These are phyloP conservation scores for Fusarium equiseti DNA, from an alignment of 2,329 filamentous ascomycete species.

Conservation along the genomic window DNA sequence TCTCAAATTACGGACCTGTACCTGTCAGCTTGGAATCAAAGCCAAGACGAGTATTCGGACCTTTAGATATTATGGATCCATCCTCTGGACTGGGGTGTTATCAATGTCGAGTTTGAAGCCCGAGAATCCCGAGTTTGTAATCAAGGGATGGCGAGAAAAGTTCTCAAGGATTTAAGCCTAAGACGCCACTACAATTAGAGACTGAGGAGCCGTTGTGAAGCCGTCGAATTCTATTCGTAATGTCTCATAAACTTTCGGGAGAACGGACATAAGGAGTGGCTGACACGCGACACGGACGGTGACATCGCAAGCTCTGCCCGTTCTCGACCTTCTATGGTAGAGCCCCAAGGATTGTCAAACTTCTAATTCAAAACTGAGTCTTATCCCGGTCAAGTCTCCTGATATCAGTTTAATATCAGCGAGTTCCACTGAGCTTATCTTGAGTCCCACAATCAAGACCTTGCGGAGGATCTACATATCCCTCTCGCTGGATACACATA, in stretches of 20 bases:
- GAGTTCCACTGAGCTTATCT: conserved; percentile 29
- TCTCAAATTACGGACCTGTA: conserved; percentile 16
- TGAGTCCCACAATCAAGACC: conserved; percentile 10
- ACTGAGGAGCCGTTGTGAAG: neutral
- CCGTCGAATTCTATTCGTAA: neutral
- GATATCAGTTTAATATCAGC: neutral
- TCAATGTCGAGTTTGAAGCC: neutral
- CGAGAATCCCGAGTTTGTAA: conserved; percentile 6
- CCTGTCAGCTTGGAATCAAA: neutral
- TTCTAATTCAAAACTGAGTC: neutral
- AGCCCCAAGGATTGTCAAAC: neutral
- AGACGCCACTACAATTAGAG: neutral
- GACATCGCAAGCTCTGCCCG: neutral
- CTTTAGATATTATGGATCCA: conserved; percentile 17
- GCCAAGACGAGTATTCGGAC: conserved; percentile 23
- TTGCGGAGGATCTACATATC: conserved; percentile 12
- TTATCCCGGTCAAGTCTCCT: neutral
- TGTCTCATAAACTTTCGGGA: conserved; percentile 3
- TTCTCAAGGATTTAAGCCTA: neutral
- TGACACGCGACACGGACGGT: conserved; percentile 4
- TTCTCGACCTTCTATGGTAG: neutral
- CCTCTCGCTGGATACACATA: neutral
- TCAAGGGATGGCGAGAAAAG: neutral
- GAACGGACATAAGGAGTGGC: neutral
- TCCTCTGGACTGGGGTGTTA: neutral